phyloP scores from a whole-genome alignment of 2,329 filamentous ascomycete species.

The Sarocladium brachiariae region DNA sequence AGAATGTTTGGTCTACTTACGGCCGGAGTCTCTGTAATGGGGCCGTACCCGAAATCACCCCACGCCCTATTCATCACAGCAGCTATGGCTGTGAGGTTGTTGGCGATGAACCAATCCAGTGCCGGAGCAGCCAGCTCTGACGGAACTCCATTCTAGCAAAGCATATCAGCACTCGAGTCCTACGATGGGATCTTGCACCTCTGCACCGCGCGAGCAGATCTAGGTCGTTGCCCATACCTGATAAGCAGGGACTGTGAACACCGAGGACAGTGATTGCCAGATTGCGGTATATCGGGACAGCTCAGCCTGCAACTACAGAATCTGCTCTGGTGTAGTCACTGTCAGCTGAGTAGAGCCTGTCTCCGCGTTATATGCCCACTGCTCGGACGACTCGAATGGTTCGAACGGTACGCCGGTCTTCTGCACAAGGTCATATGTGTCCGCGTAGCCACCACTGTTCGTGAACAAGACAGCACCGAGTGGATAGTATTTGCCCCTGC shows the following conservation, averaged over 20 bases:
- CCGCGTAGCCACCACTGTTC: neutral
- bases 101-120: neutral
- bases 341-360: neutral
- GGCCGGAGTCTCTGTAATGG: neutral
- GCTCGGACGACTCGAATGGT: neutral
- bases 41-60: constrained; percentile 1
- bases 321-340: neutral
- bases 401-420: neutral
- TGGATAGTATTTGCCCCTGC: neutral
- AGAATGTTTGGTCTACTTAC: too few relatives aligned
- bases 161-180: too few relatives aligned
- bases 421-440: neutral
- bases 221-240: neutral
- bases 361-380: neutral
- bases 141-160: neutral
- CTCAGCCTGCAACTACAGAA: neutral
- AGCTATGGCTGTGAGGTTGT: neutral
- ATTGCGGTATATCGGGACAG: neutral
- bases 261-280: neutral
- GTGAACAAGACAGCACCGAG: constrained; percentile 3
- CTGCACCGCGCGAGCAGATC: too few relatives aligned
- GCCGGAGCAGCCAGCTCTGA: neutral
- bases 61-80: neutral
- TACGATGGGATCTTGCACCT: too few relatives aligned
- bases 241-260: neutral